Conservation (phyloP, 352 stramenopile genomes). For the Phytophthora fragariaefolia region DNA sequence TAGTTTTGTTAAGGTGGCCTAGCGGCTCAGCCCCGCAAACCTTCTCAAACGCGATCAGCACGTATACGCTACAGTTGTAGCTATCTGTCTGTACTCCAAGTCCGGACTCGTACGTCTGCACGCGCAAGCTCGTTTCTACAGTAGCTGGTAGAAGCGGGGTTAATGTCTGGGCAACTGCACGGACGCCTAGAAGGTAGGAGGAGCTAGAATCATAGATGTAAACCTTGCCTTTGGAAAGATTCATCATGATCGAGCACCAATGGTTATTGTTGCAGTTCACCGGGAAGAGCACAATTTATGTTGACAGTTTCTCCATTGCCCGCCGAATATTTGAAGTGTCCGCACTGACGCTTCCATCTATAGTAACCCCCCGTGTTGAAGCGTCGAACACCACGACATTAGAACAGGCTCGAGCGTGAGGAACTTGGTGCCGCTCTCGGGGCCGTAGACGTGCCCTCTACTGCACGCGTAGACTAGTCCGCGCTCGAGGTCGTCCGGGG, state of each 20-base stretch:
- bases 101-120: not conserved
- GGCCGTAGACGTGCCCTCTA: constrained; percentile 55
- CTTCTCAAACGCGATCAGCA: not conserved
- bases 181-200: not conserved
- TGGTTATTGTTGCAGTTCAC: not conserved
- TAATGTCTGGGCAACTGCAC: not conserved
- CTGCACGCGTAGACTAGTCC: constrained; percentile 55
- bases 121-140: not conserved
- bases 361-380: not conserved
- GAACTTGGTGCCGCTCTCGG: constrained; percentile 39
- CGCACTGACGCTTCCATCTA: not conserved
- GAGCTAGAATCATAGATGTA: not conserved
- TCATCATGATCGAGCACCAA: not conserved
- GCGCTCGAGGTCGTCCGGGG: constrained; percentile 49
- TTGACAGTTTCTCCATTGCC: not conserved
- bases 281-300: not conserved
- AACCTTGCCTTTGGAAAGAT: not conserved
- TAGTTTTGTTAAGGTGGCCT: not conserved
- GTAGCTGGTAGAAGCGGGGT: not conserved
- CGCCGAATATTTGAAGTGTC: not conserved
- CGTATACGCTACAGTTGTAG: not conserved
- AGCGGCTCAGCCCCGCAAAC: not conserved
- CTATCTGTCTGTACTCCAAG: not conserved
- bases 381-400: not conserved
- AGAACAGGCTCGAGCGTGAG: constrained; percentile 43